A percentile compares a stretch with the other conserved stretches of the same genome.
These are phyloP conservation scores for Linnemannia hyalina DNA, from an alignment of 192 early-diverging fungal species.

Conservation along the genomic window DNA sequence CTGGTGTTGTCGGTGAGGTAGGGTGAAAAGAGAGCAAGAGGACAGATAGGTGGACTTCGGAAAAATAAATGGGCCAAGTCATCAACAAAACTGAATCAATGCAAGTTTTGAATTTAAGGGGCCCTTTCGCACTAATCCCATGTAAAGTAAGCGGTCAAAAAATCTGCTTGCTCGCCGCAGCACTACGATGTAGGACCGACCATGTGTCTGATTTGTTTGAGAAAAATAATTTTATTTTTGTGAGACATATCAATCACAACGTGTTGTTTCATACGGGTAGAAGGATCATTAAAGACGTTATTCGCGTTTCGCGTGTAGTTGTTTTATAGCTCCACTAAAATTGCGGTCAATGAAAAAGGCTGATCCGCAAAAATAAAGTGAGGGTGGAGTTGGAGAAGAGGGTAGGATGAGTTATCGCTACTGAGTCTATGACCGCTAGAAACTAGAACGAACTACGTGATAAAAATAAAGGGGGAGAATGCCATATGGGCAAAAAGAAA, in stretches of 20 bases:
- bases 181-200: neutral
- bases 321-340: no score
- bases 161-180: no score
- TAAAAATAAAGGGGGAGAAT: neutral
- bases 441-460: neutral
- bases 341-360: no score
- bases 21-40: no score
- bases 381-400: no score
- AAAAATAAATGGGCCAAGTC: neutral
- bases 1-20: neutral
- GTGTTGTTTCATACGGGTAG: neutral
- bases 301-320: no score
- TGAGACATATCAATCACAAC: neutral
- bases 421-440: neutral
- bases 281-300: neutral
- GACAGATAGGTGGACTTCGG: no score
- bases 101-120: no score
- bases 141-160: no score
- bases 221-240: conserved; percentile 2
- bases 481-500: neutral
- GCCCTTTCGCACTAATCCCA: no score
- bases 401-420: neutral
- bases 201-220: neutral
- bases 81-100: neutral
- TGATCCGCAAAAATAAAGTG: no score